phyloP scores from a whole-genome alignment of 2,329 filamentous ascomycete genomes.

The Stagonosporopsis chrysanthemi region DNA sequence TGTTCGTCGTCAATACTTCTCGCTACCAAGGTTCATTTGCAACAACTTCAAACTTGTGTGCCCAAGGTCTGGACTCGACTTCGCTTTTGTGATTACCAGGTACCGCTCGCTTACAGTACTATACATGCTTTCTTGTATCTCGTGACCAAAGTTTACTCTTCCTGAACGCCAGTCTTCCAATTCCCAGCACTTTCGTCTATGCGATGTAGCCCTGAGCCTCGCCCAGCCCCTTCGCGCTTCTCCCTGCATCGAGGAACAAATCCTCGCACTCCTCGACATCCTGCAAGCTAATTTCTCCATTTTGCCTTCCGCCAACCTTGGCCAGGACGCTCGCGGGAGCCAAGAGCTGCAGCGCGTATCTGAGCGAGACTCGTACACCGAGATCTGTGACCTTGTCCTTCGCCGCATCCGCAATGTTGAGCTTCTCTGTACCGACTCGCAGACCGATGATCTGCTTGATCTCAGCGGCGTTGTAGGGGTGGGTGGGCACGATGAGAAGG shows the following conservation, averaged over 20 bases:
- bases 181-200: constrained; percentile 28
- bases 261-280: constrained; percentile 63
- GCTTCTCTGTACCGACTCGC: constrained; percentile 80
- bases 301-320: constrained; percentile 65
- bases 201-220: constrained; percentile 45
- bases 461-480: constrained; percentile 85
- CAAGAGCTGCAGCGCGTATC: constrained; percentile 92
- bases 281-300: constrained; percentile 58
- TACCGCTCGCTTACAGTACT: constrained; percentile 6
- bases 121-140: constrained; percentile 2
- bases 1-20: background rate
- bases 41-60: background rate
- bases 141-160: background rate
- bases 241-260: constrained; percentile 58
- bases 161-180: constrained; percentile 9
- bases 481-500: constrained; percentile 94
- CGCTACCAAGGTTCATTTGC: background rate
- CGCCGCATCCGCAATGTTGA: constrained; percentile 80
- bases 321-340: constrained; percentile 91
- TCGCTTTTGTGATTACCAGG: constrained; percentile 1
- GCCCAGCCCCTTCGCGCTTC: constrained; percentile 53
- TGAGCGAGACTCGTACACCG: constrained; percentile 85
- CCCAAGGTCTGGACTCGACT: background rate
- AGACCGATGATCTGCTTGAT: constrained; percentile 92
- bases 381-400: constrained; percentile 87